phyloP scores from a whole-genome alignment of 164 flowering plant genomes.

The Berberis vulgaris region DNA sequence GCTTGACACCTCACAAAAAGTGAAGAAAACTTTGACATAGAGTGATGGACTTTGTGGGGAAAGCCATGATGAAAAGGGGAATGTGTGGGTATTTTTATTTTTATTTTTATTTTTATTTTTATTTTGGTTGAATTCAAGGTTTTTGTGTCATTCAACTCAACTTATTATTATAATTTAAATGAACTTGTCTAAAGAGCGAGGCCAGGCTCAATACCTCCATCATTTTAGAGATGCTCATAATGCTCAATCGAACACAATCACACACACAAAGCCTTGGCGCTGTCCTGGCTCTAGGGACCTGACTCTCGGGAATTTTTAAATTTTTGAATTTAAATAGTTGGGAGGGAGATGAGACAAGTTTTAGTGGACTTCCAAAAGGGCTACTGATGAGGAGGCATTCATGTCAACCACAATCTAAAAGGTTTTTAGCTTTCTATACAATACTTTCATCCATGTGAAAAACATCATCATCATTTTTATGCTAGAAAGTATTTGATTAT shows the following conservation, averaged over 20 bases:
- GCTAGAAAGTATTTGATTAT: background rate
- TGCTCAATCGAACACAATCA: too few species aligned
- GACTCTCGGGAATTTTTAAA: too few species aligned
- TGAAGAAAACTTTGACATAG: background rate
- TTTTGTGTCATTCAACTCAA: too few species aligned
- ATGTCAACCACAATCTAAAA: background rate
- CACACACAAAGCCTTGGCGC: background rate
- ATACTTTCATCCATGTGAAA: background rate
- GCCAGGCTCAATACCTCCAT: too few species aligned
- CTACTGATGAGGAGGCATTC: background rate
- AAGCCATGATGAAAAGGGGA: background rate
- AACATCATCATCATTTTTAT: background rate
- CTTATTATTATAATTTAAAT: too few species aligned
- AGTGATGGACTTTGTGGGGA: background rate
- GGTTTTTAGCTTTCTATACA: background rate
- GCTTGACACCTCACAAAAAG: constrained; percentile 1
- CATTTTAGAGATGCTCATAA: too few species aligned
- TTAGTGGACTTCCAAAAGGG: background rate
- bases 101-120: too few species aligned
- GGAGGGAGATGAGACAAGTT: background rate
- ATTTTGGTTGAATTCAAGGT: too few species aligned
- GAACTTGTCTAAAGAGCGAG: too few species aligned
- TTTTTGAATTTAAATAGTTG: background rate
- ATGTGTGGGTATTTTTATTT: background rate
- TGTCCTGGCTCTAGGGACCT: too few species aligned